Conservation (phyloP, 2,329 filamentous ascomycete genomes). For the Exophiala viscosa region DNA sequence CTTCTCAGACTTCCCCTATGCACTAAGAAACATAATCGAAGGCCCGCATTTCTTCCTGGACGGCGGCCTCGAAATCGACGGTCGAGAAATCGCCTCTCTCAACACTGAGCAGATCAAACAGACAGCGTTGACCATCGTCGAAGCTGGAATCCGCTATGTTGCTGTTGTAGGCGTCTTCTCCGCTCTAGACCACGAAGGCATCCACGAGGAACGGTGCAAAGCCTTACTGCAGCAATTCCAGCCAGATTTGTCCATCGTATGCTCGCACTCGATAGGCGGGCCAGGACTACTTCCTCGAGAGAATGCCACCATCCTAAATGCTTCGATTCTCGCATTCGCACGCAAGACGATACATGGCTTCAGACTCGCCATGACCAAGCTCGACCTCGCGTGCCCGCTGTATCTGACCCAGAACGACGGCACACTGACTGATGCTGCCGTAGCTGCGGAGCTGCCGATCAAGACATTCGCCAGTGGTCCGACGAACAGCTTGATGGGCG, state of each 20-base stretch:
- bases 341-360: slow-evolving; percentile 56
- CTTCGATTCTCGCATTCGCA: slow-evolving; percentile 58
- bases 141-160: slow-evolving; percentile 37
- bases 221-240: slow-evolving; percentile 36
- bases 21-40: slow-evolving; percentile 40
- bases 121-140: slow-evolving; percentile 34
- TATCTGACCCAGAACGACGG: slow-evolving; percentile 65
- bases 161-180: slow-evolving; percentile 48
- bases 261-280: slow-evolving; percentile 44
- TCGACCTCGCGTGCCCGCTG: slow-evolving; percentile 53
- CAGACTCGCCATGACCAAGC: slow-evolving; percentile 47
- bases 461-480: slow-evolving; percentile 61
- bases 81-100: slow-evolving; percentile 42
- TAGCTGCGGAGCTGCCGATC: slow-evolving; percentile 56
- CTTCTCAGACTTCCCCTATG: slow-evolving; percentile 46
- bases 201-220: slow-evolving; percentile 42
- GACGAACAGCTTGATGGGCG: slow-evolving; percentile 62
- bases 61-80: slow-evolving; percentile 50
- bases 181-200: slow-evolving; percentile 42
- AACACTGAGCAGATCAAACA: slow-evolving; percentile 38
- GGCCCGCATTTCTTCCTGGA: slow-evolving; percentile 43
- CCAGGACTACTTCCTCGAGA: slow-evolving; percentile 55
- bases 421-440: slow-evolving; percentile 53
- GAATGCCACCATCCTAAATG: slow-evolving; percentile 63
- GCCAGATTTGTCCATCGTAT: slow-evolving; percentile 40